phyloP scores from a whole-genome alignment of 108 stramenopile species.

The Nitzschia sp. region DNA sequence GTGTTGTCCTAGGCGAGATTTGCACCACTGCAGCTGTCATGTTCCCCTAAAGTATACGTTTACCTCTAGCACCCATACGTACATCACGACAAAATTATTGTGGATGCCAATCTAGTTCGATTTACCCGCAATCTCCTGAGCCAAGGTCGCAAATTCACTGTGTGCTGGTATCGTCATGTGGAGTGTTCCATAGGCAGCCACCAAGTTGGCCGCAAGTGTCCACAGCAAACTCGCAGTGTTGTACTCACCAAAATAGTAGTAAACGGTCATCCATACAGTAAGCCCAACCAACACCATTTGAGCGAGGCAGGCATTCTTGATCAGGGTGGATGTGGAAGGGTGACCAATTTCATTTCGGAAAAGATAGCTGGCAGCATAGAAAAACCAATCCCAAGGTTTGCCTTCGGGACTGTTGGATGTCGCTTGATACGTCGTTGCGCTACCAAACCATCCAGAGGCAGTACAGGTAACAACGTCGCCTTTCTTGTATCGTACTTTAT shows the following conservation, averaged over 20 bases:
- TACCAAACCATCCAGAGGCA: not conserved
- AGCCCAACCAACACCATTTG: slow-evolving; percentile 39
- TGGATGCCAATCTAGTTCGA: not conserved
- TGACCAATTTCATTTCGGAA: slow-evolving; percentile 73
- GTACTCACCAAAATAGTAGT: slow-evolving; percentile 16
- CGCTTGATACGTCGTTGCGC: slow-evolving; percentile 53
- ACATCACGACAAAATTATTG: no score
- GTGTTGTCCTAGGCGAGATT: not conserved
- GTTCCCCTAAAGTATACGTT: no score
- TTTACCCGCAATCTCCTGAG: slow-evolving; percentile 17
- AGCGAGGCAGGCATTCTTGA: slow-evolving; percentile 43
- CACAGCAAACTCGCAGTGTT: slow-evolving; percentile 19
- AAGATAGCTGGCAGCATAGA: slow-evolving; percentile 61
- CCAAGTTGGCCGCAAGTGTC: slow-evolving; percentile 40
- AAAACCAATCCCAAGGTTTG: slow-evolving; percentile 59
- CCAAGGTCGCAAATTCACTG: slow-evolving; percentile 24
- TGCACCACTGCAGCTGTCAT: not conserved
- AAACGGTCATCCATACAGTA: slow-evolving; percentile 23
- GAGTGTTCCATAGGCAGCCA: slow-evolving; percentile 34
- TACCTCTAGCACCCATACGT: no score
- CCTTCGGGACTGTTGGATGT: slow-evolving; percentile 69
- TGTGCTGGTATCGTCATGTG: slow-evolving; percentile 22
- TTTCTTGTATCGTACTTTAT: slow-evolving; percentile 67
- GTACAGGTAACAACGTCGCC: slow-evolving; percentile 50
- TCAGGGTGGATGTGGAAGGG: slow-evolving; percentile 50